Percentiles rank a stretch among this genome's conserved stretches.
Conservation (phyloP, 164 flowering plant species). For the Berberis vulgaris region DNA sequence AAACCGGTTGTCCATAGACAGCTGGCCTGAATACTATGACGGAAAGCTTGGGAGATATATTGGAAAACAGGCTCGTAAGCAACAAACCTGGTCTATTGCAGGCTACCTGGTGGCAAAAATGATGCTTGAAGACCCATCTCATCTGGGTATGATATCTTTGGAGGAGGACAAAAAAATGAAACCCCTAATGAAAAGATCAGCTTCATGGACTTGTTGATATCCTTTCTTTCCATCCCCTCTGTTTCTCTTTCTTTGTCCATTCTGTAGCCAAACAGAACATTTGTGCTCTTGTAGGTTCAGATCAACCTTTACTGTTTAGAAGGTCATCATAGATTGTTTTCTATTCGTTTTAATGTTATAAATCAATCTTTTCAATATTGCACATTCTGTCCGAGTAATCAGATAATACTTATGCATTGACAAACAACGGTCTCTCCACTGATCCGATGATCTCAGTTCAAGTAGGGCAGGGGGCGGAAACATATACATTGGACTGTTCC, state of each 20-base stretch:
- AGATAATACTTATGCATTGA: no score
- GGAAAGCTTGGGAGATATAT: conserved; percentile 45
- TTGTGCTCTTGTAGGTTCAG: background rate
- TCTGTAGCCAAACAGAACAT: background rate
- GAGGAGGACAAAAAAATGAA: conserved; percentile 53
- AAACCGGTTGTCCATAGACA: conserved; percentile 36
- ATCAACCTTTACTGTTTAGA: background rate
- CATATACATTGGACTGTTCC: no score
- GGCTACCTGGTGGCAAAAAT: conserved; percentile 57
- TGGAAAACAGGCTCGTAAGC: conserved; percentile 53
- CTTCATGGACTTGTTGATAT: conserved; percentile 34
- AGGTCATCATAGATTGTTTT: background rate
- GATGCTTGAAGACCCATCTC: conserved; percentile 64
- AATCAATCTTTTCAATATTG: no score
- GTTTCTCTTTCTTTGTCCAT: background rate
- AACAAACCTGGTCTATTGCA: conserved; percentile 60
- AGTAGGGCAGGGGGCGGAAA: no score
- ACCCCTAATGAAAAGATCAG: conserved; percentile 37
- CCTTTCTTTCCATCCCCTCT: background rate
- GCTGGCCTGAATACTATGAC: conserved; percentile 61
- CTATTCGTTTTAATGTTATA: background rate
- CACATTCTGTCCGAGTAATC: no score
- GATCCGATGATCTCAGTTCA: no score
- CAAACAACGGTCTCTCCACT: no score
- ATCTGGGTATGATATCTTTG: conserved; percentile 44